Base-by-base conservation (phyloP, 805 yeast species). In the Yarrowia yakushimensis region DNA sequence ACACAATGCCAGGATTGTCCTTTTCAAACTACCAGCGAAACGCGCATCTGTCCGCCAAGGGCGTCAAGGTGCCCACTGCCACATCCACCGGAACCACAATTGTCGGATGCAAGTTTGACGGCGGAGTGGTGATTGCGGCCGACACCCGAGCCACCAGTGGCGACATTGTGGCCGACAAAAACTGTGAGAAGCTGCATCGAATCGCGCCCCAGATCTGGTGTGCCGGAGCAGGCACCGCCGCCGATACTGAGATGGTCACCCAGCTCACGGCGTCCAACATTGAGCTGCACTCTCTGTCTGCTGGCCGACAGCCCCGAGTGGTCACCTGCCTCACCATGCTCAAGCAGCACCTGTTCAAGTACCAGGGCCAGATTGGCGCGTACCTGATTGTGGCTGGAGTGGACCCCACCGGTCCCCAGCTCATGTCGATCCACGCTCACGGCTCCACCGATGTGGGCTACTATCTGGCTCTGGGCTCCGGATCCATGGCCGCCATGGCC, bases 201-300 rank as follows among this genome's bases (percentile, higher is more conserved):
- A 81, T 92, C 67, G 82, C 97, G 7, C 97, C 97, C 10, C 83
- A 82, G 71, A 91, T 92, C 73, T 93, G 97, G 97, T 93, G 99
- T 85, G 99, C 99, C 60, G 99, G 99, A 71, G 99, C 99, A 3
- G 99, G 99, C 75, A 94, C 99, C n/a, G 99, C 99, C 30, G 98
- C 99, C 8, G 99, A 94, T 74, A 94, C 97, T 12, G 98, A 94
- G 74, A 90, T 91, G 85, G 98, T 94, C 39, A 94, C 99, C 5
- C 97, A 91, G 74, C 80, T 94, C 71, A 91, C 91, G 68, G 84
- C 90, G 36, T 89, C 97, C 37, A 92, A 93, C 73, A 78, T 94
- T 67, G 99, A 94, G 76, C 79, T 94, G 65, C 99, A 93, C 75
- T 80, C 96, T 9, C 79, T 91, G 76, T 85, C 87, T 69, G 85